Conservation (phyloP, 2,329 filamentous ascomycete genomes). For the Fusarium verrucosum region DNA sequence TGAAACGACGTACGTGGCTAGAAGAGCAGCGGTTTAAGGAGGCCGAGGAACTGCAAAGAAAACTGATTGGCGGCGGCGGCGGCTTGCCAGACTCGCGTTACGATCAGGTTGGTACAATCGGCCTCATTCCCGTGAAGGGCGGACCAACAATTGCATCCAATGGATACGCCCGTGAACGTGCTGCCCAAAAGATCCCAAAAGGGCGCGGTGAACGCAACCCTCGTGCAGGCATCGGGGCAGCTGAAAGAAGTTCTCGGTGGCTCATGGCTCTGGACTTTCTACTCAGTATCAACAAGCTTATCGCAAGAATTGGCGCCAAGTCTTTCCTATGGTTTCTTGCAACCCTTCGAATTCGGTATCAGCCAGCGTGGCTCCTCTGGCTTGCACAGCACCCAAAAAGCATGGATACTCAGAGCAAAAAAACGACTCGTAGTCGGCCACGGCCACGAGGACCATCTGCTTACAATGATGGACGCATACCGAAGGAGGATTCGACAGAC, state of each 20-base stretch:
- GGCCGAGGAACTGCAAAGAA: constrained; percentile 68
- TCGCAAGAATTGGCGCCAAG: constrained; percentile 48
- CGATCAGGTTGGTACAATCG: constrained; percentile 64
- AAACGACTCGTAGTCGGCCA: constrained; percentile 18
- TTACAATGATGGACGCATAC: constrained; percentile 59
- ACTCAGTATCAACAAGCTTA: constrained; percentile 69
- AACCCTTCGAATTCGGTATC: constrained; percentile 54
- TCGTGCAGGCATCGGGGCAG: constrained; percentile 77
- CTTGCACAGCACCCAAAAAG: constrained; percentile 57
- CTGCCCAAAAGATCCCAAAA: constrained; percentile 65
- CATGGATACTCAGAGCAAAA: constrained; percentile 33
- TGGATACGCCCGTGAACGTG: constrained; percentile 76
- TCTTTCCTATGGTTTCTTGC: constrained; percentile 64
- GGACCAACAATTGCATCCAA: constrained; percentile 56
- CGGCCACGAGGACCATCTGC: constrained; percentile 10
- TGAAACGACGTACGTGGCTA: constrained; percentile 85
- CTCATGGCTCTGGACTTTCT: constrained; percentile 79
- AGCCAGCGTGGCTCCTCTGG: constrained; percentile 64
- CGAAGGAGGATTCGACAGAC: constrained; percentile 73
- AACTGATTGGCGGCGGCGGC: constrained; percentile 60
- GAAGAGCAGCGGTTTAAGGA: constrained; percentile 87
- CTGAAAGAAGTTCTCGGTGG: constrained; percentile 82
- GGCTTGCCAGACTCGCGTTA: constrained; percentile 59
- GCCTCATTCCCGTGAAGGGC: constrained; percentile 63
- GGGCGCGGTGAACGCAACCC: constrained; percentile 57